A percentile compares a stretch with the other conserved stretches of the same genome.
phyloP scores from a whole-genome alignment of 2,329 filamentous ascomycete species.

The Bertia moriformis region DNA sequence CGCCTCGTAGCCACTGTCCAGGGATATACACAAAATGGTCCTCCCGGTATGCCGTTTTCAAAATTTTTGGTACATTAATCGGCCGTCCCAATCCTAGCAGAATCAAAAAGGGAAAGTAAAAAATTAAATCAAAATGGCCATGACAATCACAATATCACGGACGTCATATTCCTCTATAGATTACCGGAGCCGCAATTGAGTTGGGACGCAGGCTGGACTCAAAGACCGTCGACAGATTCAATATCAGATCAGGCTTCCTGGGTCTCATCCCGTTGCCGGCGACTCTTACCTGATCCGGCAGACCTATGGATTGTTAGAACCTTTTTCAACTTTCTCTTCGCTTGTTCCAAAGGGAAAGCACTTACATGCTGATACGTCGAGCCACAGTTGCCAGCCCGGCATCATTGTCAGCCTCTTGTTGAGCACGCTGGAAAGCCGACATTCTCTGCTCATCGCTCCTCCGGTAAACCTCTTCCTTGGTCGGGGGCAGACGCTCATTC shows the following conservation, averaged over 20 bases:
- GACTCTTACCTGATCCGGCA: not conserved
- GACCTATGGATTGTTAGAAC: not conserved
- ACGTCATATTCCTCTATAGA: too few species aligned
- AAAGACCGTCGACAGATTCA: too few species aligned
- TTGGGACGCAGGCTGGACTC: too few species aligned
- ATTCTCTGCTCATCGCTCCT: constrained; percentile 69
- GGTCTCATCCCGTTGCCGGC: not conserved
- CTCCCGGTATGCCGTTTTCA: too few species aligned
- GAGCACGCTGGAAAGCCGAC: constrained; percentile 73
- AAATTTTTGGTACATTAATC: too few species aligned
- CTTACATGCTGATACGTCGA: constrained; percentile 91
- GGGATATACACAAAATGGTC: too few species aligned
- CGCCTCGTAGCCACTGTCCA: constrained; percentile 8
- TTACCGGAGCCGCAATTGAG: too few species aligned
- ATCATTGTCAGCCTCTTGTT: constrained; percentile 82
- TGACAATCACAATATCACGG: too few species aligned
- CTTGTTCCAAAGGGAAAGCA: constrained; percentile 8
- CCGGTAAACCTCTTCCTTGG: constrained; percentile 76
- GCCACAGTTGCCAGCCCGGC: constrained; percentile 74
- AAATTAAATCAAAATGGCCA: too few species aligned
- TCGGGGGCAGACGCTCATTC: constrained; percentile 87
- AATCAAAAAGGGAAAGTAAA: too few species aligned
- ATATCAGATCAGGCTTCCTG: not conserved
- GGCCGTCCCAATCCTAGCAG: too few species aligned
- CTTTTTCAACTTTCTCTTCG: too few species aligned